These are phyloP conservation scores for Nitzschia putrida DNA, from an alignment of 108 stramenopile genomes.

Conservation along the genomic window DNA sequence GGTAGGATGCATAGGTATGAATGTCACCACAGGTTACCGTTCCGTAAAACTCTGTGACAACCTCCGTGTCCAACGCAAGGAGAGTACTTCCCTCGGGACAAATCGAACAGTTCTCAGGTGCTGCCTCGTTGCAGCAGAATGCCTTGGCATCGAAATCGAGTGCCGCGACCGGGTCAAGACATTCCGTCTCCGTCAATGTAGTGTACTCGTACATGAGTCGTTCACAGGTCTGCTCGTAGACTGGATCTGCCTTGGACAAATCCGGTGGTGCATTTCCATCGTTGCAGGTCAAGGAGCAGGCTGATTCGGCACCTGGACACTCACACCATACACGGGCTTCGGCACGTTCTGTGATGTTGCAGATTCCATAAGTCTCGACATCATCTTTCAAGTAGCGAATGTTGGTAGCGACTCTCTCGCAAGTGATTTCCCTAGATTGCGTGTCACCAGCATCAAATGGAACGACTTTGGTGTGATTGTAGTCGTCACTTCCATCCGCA, in stretches of 20 bases:
- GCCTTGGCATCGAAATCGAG: slow-evolving; percentile 20
- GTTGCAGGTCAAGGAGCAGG: slow-evolving; percentile 15
- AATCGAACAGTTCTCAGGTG: slow-evolving; percentile 20
- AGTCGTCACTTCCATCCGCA: slow-evolving; percentile 12
- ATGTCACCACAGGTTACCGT: slow-evolving; percentile 16
- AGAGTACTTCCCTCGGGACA: slow-evolving; percentile 14
- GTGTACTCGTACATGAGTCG: slow-evolving; percentile 15
- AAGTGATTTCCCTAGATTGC: neutral
- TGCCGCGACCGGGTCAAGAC: neutral
- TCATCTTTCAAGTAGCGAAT: neutral
- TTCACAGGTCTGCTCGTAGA: slow-evolving; percentile 6
- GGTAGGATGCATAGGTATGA: slow-evolving; percentile 5
- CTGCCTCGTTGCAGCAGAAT: slow-evolving; percentile 28
- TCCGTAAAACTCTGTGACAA: slow-evolving; percentile 12
- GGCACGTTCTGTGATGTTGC: slow-evolving; percentile 1
- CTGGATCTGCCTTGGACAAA: slow-evolving; percentile 12
- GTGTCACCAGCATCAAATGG: slow-evolving; percentile 1
- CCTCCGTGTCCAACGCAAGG: neutral
- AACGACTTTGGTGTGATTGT: slow-evolving; percentile 6
- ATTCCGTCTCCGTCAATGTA: slow-evolving; percentile 7
- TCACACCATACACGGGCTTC: slow-evolving; percentile 12
- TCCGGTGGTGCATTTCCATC: slow-evolving; percentile 21
- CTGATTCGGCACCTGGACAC: slow-evolving; percentile 1
- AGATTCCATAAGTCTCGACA: neutral
- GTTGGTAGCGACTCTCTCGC: neutral